Base-by-base conservation (phyloP, 2,329 filamentous ascomycete genomes). In the Exserohilum turcica region DNA sequence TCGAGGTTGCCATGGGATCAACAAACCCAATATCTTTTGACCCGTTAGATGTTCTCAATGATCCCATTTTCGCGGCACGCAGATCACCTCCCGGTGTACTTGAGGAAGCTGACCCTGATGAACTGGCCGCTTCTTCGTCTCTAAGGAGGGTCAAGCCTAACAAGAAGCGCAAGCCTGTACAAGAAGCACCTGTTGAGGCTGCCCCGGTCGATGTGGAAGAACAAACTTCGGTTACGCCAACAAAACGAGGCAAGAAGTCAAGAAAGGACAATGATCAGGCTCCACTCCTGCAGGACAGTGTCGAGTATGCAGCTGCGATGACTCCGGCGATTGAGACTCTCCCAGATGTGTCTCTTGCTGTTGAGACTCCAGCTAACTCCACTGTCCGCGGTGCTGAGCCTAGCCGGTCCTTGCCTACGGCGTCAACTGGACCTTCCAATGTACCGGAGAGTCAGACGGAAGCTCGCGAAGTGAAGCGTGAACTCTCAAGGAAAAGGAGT, bases 61-160 rank as follows among this genome's bases (percentile, higher is more conserved):
- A 76, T 61, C 59, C 73, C 1, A 55, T 69, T 3, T 75, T 77
- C 49, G 66, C 47, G 56, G 74, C 63, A 60, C 72, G 51, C 35
- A 70, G 65, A 37, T 64, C 68, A 3, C 64, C 69, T 33, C 65
- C 68, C 39, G 68, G 68, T 44, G 64, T 67, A 15, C 65, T 74
- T 33, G 71, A 74, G 54, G 72, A 73, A 33, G 65, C 66, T 5
- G 71, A 74, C 56, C 70, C 68, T n/a, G 70, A 71, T 27, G 72
- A 73, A 42, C 59, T 74, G 6, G 72, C 64, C 31, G 54, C 64
- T 3, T 68, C 72, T 42, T 72, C 74, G 35, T 80, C 79, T 64
- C 67, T 65, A 29, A 80, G 78, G 70, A 79, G 79, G 56, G 66
- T 69, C 7, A 80, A 79, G 59, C 70, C 72, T 15, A 80, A 79